These are phyloP conservation scores for Pisolithus thermaeus DNA, from an alignment of 1,284 basidiomycete species.

Conservation along the genomic window DNA sequence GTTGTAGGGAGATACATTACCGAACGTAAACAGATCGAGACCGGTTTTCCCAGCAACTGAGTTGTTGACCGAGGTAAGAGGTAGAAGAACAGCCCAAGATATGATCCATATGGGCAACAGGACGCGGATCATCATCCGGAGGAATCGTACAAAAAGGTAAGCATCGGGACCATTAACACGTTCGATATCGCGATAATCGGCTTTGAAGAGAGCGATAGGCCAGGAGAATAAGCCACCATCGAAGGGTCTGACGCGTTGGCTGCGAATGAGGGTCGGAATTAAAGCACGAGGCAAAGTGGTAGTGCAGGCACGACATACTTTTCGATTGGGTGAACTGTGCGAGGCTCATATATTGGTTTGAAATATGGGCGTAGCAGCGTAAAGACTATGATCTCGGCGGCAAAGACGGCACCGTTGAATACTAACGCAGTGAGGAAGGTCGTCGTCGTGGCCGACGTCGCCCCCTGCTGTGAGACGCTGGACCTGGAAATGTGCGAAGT, in stretches of 20 bases:
- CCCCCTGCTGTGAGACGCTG: conserved; percentile 13
- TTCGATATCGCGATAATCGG: conserved; percentile 57
- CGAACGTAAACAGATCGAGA: conserved; percentile 76
- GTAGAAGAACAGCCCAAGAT: conserved; percentile 67
- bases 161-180: conserved; percentile 87
- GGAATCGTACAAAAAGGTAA: conserved; percentile 89
- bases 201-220: conserved; percentile 52
- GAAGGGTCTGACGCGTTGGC: conserved; percentile 51
- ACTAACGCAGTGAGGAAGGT: conserved; percentile 76
- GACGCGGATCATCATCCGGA: conserved; percentile 76
- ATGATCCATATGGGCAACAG: conserved; percentile 80
- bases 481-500: conserved; percentile 17
- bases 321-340: conserved; percentile 54
- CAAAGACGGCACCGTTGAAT: conserved; percentile 67
- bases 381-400: conserved; percentile 61
- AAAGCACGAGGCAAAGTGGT: not conserved
- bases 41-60: conserved; percentile 45
- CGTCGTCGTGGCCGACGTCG: conserved; percentile 44
- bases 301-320: conserved; percentile 32
- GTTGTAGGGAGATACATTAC: conserved; percentile 58
- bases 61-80: conserved; percentile 58
- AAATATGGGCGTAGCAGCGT: conserved; percentile 67
- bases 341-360: conserved; percentile 75
- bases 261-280: conserved; percentile 19
- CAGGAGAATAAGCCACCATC: conserved; percentile 45